Evolutionary conservation across 2,329 filamentous ascomycete species (phyloP).

Genomic region (Colletotrichum sp.): DNA sequence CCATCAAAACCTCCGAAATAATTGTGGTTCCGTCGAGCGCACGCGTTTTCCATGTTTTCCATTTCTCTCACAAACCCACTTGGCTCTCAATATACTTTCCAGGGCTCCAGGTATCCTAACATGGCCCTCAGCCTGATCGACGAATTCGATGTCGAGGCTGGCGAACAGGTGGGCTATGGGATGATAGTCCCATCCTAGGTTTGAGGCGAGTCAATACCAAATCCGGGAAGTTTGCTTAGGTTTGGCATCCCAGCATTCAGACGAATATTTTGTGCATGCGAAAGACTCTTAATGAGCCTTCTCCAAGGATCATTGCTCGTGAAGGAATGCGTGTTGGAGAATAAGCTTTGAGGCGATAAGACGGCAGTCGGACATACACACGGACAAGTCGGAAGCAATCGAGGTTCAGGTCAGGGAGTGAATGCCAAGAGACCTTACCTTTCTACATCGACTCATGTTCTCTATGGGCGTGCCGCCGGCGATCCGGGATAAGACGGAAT

Average conservation of each 20-base stretch:
- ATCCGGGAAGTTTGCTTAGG: not conserved
- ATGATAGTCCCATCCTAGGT: not conserved
- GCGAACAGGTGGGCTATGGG: not conserved
- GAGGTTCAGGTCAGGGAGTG: not conserved
- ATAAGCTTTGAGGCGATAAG: not conserved
- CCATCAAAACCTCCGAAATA: not conserved
- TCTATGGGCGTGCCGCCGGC: not conserved
- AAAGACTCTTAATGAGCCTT: not conserved
- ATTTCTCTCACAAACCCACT: not conserved
- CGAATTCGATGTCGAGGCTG: not conserved
- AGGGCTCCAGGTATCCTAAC: not conserved
- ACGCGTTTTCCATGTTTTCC: not conserved
- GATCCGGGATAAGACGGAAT: not conserved
- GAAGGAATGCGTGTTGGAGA: not conserved
- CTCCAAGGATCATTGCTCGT: not conserved
- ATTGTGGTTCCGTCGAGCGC: not conserved
- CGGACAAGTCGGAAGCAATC: not conserved
- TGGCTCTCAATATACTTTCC: not conserved
- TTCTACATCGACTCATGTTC: not conserved
- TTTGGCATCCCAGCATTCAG: not conserved
- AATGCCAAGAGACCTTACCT: not conserved
- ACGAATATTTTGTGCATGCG: not conserved
- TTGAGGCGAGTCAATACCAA: not conserved
- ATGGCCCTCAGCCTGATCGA: not conserved
- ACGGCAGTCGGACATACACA: not conserved